These are phyloP conservation scores for Cercophora sp. DNA, from an alignment of 495 filamentous ascomycete genomes.

Conservation along the genomic window DNA sequence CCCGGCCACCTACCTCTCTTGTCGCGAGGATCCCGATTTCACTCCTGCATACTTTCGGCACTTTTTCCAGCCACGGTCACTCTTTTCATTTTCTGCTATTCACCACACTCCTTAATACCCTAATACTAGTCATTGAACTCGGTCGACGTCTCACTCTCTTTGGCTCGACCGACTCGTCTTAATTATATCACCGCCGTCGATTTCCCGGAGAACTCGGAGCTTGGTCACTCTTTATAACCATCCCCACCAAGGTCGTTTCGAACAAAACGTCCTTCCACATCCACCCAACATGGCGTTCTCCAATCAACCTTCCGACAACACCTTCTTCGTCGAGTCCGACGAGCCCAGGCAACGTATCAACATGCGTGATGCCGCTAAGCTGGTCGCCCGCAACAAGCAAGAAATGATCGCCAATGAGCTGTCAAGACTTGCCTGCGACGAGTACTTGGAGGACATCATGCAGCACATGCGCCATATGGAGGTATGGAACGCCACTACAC, in stretches of 20 bases:
- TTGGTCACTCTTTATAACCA: constrained; percentile 37
- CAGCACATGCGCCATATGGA: constrained; percentile 95
- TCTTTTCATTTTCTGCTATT: constrained; percentile 44
- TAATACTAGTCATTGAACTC: constrained; percentile 44
- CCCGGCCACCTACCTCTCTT: constrained; percentile 35
- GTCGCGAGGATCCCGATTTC: constrained; percentile 31
- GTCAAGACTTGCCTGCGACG: constrained; percentile 72
- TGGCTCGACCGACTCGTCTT: constrained; percentile 33
- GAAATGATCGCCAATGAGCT: constrained; percentile 82
- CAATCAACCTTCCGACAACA: constrained; percentile 47
- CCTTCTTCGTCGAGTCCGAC: constrained; percentile 84
- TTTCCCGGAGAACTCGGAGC: constrained; percentile 51
- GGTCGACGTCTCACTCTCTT: constrained; percentile 43
- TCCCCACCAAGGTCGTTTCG: constrained; percentile 17
- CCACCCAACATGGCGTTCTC: constrained; percentile 68
- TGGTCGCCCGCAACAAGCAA: constrained; percentile 71
- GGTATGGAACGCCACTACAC: too few relatives aligned
- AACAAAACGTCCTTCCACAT: constrained; percentile 1
- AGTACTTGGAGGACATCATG: constrained; percentile 90
- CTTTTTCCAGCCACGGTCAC: constrained; percentile 47
- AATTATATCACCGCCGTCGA: constrained; percentile 17
- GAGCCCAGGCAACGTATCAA: constrained; percentile 52
- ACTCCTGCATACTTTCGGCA: constrained; percentile 26
- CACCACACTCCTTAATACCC: constrained; percentile 52
- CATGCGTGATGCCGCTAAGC: constrained; percentile 67